Evolutionary conservation across 495 filamentous ascomycete species (phyloP).

Genomic region (Penicillium salamii): DNA sequence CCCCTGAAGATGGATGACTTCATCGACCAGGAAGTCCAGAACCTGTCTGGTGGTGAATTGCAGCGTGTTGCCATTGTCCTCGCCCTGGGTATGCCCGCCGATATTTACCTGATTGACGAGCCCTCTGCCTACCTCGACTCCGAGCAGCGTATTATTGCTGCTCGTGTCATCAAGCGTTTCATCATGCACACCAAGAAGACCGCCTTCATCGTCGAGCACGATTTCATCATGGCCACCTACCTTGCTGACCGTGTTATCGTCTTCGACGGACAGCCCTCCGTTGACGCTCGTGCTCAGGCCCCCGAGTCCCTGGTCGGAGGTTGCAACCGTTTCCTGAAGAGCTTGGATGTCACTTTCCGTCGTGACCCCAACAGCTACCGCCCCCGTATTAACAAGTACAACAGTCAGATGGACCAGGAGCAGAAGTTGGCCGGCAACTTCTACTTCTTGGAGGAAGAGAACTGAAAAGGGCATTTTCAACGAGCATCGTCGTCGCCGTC

Average conservation of each 20-base stretch:
- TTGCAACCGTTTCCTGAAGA: slow-evolving; percentile 95
- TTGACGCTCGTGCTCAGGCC: slow-evolving; percentile 80
- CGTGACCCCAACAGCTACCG: slow-evolving; percentile 94
- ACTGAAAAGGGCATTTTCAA: slow-evolving; percentile 63
- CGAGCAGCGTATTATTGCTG: slow-evolving; percentile 96
- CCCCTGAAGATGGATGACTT: slow-evolving; percentile 97
- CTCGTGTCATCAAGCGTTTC: slow-evolving; percentile 97
- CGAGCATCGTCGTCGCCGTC: slow-evolving; percentile 43
- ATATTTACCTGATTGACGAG: slow-evolving; percentile 98
- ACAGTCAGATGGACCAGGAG: slow-evolving; percentile 94
- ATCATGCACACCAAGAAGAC: slow-evolving; percentile 99
- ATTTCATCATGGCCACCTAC: slow-evolving; percentile 99
- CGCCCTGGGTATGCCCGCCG: slow-evolving; percentile 90
- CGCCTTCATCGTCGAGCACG: slow-evolving; percentile 98
- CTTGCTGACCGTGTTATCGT: slow-evolving; percentile 97
- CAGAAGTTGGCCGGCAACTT: slow-evolving; percentile 93
- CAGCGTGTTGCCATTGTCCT: slow-evolving; percentile 98
- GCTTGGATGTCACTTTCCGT: slow-evolving; percentile 94
- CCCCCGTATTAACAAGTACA: slow-evolving; percentile 95
- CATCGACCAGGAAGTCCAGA: slow-evolving; percentile 98
- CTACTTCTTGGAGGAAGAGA: slow-evolving; percentile 94
- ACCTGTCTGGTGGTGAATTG: slow-evolving; percentile 97
- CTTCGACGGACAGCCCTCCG: slow-evolving; percentile 89
- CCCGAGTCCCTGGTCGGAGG: slow-evolving; percentile 92
- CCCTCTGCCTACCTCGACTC: slow-evolving; percentile 94